These are phyloP conservation scores for Discostella stelligeroides DNA, from an alignment of 108 stramenopile genomes.

Conservation along the genomic window DNA sequence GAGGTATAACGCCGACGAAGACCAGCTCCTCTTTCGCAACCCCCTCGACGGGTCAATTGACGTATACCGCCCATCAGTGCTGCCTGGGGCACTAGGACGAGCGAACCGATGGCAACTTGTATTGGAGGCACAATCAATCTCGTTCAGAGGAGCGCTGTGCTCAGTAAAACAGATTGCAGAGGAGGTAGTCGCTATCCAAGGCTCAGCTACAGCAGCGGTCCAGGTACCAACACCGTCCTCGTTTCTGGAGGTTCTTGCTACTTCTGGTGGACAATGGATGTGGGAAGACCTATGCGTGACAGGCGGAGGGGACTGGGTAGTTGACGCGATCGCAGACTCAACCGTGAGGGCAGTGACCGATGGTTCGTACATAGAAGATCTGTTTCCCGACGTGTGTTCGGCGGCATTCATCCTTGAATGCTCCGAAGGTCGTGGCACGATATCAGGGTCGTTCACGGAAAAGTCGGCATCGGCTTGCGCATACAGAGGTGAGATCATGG, in stretches of 20 bases:
- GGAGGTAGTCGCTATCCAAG: background rate
- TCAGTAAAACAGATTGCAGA: background rate
- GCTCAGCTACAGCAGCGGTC: background rate
- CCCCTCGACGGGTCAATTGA: too few species aligned
- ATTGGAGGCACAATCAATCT: background rate
- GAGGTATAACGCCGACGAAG: too few species aligned
- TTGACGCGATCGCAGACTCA: slow-evolving; percentile 5
- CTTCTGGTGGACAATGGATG: background rate
- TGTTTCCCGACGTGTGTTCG: slow-evolving; percentile 8
- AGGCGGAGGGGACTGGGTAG: slow-evolving; percentile 1
- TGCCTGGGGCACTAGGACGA: background rate
- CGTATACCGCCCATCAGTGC: too few species aligned
- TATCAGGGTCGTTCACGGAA: slow-evolving; percentile 18
- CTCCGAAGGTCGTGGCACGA: background rate
- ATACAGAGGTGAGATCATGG: slow-evolving; percentile 29
- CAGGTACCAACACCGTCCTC: background rate
- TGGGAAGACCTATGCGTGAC: slow-evolving; percentile 4
- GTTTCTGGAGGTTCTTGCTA: background rate
- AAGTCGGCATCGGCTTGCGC: background rate
- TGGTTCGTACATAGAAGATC: slow-evolving; percentile 21
- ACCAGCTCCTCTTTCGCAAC: too few species aligned
- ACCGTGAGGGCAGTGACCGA: slow-evolving; percentile 16
- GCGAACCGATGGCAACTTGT: background rate
- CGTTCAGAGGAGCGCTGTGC: background rate
- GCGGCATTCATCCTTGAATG: too few species aligned